Evolutionary conservation across 495 filamentous ascomycete genomes (phyloP), one percentile per base, ranked within the genome.

Genomic region (Penicillium angulare): DNA sequence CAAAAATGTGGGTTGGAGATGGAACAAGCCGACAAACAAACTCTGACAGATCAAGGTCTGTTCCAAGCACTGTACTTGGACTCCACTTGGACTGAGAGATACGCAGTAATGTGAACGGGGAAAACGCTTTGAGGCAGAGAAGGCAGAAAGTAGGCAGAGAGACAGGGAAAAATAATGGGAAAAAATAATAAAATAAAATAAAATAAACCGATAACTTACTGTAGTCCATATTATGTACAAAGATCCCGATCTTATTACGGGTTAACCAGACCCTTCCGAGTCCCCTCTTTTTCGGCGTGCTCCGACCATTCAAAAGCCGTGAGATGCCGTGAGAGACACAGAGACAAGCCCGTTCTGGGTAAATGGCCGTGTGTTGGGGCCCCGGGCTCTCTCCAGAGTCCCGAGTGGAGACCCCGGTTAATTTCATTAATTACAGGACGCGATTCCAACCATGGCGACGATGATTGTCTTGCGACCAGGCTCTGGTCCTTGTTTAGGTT

Each of bases 331-430:
- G 33, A 39, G 22, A 47, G 18, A 15, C 34, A n/a, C 34, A 39
- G 8, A 31, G 5, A 12, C 5, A 9, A 12, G 53, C 53, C 53
- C 32, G 39, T 60, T 56, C 60, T 53, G 53, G 60, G 27, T 52
- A 60, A 52, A 55, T 55, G 47, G 26, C 56, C 60, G 56, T 33
- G 38, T 39, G 12, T 53, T 24, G 53, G 60, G 60, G 47, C 60
- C 60, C 60, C 60, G 56, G 60, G 60, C 50, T 60, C 16, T 27
- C 40, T 39, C 29, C 31, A 41, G 34, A 32, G 20, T 21, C 22
- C 17, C 16, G 39, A 45, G 38, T 44, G 34, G 39, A 35, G 3
- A n/a, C 0, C 6, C 22, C 52, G 43, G 47, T 42, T 59, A 49
- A 52, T 53, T 48, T 17, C 15, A 38, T 42, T 41, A 41, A 41